A percentile compares a stretch with the other conserved stretches of the same genome.
phyloP scores from a whole-genome alignment of 805 yeast genomes.

The Candida nitratophila region DNA sequence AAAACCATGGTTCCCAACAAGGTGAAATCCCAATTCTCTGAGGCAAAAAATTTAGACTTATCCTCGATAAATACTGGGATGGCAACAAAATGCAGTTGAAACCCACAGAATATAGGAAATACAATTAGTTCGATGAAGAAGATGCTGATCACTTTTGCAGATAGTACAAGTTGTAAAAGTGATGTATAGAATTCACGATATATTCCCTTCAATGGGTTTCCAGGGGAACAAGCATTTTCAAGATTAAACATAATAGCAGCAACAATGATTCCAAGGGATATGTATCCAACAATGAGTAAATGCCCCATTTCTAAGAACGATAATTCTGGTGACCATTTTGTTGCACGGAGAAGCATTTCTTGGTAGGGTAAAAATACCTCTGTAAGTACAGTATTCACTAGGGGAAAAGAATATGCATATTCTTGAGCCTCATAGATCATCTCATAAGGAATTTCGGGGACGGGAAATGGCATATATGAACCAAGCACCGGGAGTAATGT shows the following conservation, averaged over 20 bases:
- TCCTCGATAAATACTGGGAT: conserved; percentile 44
- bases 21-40: conserved; percentile 6
- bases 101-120: conserved; percentile 85
- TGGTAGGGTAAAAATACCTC: too few relatives aligned
- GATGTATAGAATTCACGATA: conserved; percentile 45
- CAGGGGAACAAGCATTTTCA: conserved; percentile 24
- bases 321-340: too few relatives aligned
- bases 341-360: too few relatives aligned
- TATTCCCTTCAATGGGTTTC: conserved; percentile 41
- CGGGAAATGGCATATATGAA: too few relatives aligned
- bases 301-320: conserved; percentile 16
- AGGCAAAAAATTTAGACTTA: conserved; percentile 5
- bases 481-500: too few relatives aligned
- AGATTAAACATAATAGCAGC: conserved; percentile 14
- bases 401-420: too few relatives aligned
- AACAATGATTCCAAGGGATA: conserved; percentile 4
- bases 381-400: too few relatives aligned
- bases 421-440: too few relatives aligned
- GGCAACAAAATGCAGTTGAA: conserved; percentile 60
- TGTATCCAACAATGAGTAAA: conserved; percentile 15
- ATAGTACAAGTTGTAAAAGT: conserved; percentile 48
- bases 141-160: conserved; percentile 67
- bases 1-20: conserved; percentile 1
- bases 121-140: conserved; percentile 74
- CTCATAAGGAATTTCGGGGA: too few relatives aligned